Conservation (phyloP, 306 rosid genomes). For the Vigna radiata region DNA sequence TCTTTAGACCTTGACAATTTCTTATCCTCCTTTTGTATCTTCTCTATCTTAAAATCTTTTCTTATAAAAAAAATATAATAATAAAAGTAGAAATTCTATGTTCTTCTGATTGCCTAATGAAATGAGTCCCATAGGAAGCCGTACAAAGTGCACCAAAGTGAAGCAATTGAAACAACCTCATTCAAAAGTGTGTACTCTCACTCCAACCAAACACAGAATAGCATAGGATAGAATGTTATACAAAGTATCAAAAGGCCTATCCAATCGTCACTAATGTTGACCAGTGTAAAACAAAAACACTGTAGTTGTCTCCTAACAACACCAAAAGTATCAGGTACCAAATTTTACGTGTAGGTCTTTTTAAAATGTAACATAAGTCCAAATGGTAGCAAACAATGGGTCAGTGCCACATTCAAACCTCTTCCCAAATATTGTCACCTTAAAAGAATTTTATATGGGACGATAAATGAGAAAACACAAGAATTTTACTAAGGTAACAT, state of each 20-base stretch:
- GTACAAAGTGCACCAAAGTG: slow-evolving; percentile 4
- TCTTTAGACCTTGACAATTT: not conserved
- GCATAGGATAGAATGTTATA: not conserved
- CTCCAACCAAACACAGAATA: not conserved
- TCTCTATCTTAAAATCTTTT: not conserved
- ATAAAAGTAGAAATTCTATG: not conserved
- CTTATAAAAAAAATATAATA: not conserved
- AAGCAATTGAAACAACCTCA: slow-evolving; percentile 22
- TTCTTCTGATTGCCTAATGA: slow-evolving; percentile 19
- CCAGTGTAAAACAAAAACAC: not conserved
- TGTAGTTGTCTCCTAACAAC: not conserved
- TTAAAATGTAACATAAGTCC: not conserved
- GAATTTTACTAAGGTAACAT: not conserved
- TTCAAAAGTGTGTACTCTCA: not conserved
- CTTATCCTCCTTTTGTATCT: not conserved
- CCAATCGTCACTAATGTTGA: not conserved
- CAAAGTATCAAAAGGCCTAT: not conserved
- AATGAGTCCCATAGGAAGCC: slow-evolving; percentile 28
- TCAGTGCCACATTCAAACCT: not conserved
- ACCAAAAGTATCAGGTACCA: not conserved
- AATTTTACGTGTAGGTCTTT: not conserved
- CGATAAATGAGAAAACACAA: not conserved
- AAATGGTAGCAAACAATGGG: not conserved
- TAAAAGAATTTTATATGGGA: not conserved
- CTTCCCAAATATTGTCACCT: not conserved